Evolutionary conservation across 257 asterid genomes (phyloP).

Genomic region (Eucommia ulmoides): DNA sequence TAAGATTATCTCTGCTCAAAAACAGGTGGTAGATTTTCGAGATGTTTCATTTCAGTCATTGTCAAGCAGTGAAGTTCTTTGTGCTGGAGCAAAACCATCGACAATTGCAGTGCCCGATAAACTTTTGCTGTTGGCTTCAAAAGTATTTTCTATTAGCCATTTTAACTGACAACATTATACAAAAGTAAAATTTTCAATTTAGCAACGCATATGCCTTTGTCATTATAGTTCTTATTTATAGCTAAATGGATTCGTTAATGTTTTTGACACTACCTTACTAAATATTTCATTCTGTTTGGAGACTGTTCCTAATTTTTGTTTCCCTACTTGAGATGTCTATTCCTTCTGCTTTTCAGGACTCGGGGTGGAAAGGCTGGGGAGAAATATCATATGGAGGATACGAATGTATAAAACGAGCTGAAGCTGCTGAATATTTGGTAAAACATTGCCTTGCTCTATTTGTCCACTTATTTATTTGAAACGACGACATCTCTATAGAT

Average conservation of each 20-base stretch:
- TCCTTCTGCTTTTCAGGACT: constrained; percentile 32
- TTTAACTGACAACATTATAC: no score
- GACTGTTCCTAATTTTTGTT: background rate
- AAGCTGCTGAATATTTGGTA: constrained; percentile 93
- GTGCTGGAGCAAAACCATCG: constrained; percentile 85
- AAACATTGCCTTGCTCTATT: no score
- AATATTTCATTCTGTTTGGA: constrained; percentile 6
- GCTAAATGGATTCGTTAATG: background rate
- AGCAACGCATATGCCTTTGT: no score
- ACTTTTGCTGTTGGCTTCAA: constrained; percentile 62
- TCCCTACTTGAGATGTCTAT: constrained; percentile 8
- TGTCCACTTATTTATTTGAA: no score
- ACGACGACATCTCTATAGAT: no score
- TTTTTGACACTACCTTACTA: background rate
- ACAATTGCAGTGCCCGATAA: constrained; percentile 37
- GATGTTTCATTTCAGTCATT: constrained; percentile 66
- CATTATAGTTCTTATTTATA: background rate
- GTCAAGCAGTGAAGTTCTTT: constrained; percentile 61
- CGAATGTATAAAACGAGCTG: constrained; percentile 62
- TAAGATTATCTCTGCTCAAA: no score
- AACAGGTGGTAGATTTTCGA: constrained; percentile 66
- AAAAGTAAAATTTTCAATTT: no score
- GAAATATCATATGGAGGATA: constrained; percentile 91
- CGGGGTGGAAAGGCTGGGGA: constrained; percentile 99
- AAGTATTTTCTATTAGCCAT: no score